phyloP scores from a whole-genome alignment of 345 rosid genomes.

The Eucalyptus decipiens region DNA sequence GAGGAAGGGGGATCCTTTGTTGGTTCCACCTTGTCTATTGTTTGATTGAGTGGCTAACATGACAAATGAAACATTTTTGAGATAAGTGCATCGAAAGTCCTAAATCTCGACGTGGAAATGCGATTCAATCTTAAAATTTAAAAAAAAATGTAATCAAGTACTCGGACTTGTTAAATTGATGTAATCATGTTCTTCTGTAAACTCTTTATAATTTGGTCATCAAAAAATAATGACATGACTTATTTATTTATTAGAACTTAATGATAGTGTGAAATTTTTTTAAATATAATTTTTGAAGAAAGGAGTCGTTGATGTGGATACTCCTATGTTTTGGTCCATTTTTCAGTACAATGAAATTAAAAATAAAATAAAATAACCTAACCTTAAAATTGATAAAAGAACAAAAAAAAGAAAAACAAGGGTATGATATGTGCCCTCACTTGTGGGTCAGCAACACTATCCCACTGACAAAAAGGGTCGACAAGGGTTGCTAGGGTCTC shows the following conservation, averaged over 20 bases:
- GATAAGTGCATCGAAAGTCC: not conserved
- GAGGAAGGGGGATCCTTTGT: not conserved
- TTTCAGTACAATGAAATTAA: not conserved
- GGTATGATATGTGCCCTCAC: not conserved
- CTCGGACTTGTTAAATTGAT: not conserved
- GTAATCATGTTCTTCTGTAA: not conserved
- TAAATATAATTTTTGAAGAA: not conserved
- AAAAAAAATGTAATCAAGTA: not conserved
- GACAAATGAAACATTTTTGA: not conserved
- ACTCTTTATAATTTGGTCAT: not conserved
- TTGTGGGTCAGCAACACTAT: not conserved
- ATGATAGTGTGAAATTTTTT: not conserved
- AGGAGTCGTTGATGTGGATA: not conserved
- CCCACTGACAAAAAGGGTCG: not conserved
- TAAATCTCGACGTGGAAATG: not conserved
- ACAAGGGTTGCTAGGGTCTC: not conserved
- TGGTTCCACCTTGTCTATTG: not conserved
- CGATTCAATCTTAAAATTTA: too few species aligned
- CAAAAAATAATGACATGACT: not conserved
- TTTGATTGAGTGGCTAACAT: not conserved
- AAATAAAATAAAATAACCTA: not conserved
- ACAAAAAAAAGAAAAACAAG: not conserved
- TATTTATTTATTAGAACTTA: not conserved
- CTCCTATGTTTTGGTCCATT: not conserved
- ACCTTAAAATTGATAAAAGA: not conserved